A percentile compares a stretch with the other conserved stretches of the same genome.
These are phyloP conservation scores for Pyrenochaeta sp. DNA, from an alignment of 2,329 filamentous ascomycete genomes.

Conservation along the genomic window DNA sequence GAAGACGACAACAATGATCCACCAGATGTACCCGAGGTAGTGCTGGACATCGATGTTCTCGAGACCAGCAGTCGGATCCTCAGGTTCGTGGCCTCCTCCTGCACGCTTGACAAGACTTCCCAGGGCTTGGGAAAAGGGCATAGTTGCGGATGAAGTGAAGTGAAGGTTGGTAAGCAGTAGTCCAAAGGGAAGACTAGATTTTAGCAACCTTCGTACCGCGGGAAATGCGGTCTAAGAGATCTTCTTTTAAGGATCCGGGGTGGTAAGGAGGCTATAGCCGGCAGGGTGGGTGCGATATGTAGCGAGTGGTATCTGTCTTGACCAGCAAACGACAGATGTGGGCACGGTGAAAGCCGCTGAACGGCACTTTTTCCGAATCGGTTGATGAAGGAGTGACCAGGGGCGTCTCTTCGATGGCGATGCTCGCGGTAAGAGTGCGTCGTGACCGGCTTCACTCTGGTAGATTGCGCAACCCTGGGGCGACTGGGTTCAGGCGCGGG, in stretches of 20 bases:
- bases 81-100: conserved; percentile 28
- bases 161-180: conserved; percentile 26
- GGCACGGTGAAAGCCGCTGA: conserved; percentile 27
- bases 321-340: conserved; percentile 50
- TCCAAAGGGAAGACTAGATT: conserved; percentile 23
- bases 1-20: conserved; percentile 68
- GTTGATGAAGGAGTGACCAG: conserved; percentile 8
- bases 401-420: conserved; percentile 14
- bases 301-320: conserved; percentile 48
- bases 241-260: conserved; percentile 30
- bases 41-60: conserved; percentile 48
- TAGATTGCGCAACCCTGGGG: conserved; percentile 26
- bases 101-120: conserved; percentile 30
- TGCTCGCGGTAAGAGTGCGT: conserved; percentile 27
- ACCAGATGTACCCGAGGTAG: conserved; percentile 59
- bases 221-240: conserved; percentile 29
- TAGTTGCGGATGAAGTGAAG: conserved; percentile 21
- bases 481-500: conserved; percentile 32
- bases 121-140: conserved; percentile 35
- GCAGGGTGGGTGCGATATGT: conserved; percentile 34
- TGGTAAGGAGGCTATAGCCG: conserved; percentile 17
- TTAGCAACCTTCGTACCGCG: conserved; percentile 16
- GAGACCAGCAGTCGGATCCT: conserved; percentile 38
- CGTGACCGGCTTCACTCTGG: conserved; percentile 37
- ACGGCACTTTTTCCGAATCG: conserved; percentile 13